These are phyloP conservation scores for Pyrenochaeta sp. DNA, from an alignment of 2,329 filamentous ascomycete species.

Conservation along the genomic window DNA sequence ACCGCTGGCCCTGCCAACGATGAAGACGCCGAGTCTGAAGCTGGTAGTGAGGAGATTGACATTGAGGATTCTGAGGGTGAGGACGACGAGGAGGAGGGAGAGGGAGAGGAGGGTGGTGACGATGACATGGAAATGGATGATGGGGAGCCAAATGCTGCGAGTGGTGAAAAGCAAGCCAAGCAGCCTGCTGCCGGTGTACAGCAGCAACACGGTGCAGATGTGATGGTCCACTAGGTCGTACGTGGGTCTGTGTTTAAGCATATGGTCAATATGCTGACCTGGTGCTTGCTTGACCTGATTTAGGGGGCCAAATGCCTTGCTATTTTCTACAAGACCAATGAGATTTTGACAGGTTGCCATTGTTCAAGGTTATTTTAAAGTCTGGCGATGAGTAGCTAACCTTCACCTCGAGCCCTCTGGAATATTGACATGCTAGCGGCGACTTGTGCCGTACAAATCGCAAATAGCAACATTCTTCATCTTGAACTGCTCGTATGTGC, in stretches of 20 bases:
- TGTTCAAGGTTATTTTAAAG: neutral
- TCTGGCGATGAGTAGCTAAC: constrained; percentile 4
- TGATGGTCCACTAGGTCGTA: constrained; percentile 51
- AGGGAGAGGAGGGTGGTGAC: constrained; percentile 64
- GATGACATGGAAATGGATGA: constrained; percentile 68
- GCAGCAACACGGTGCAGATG: constrained; percentile 41
- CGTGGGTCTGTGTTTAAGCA: neutral
- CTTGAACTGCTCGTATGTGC: neutral
- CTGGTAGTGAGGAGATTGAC: constrained; percentile 80
- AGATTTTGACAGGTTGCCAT: neutral
- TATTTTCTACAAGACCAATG: constrained; percentile 4
- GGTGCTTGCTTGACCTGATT: constrained; percentile 4
- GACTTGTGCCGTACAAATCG: constrained; percentile 1
- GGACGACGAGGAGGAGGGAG: constrained; percentile 72
- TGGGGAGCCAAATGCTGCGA: constrained; percentile 49
- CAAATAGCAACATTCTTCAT: neutral
- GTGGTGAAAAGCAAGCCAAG: constrained; percentile 45
- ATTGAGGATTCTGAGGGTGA: constrained; percentile 78
- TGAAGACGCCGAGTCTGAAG: constrained; percentile 75
- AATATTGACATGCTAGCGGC: neutral
- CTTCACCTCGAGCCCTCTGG: neutral
- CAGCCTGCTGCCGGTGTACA: constrained; percentile 32
- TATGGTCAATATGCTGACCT: neutral
- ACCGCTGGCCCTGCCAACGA: constrained; percentile 62
- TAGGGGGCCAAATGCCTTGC: constrained; percentile 7